Base-by-base conservation (phyloP, 1,284 basidiomycete genomes). In the Cryptococcus wingfieldii region DNA sequence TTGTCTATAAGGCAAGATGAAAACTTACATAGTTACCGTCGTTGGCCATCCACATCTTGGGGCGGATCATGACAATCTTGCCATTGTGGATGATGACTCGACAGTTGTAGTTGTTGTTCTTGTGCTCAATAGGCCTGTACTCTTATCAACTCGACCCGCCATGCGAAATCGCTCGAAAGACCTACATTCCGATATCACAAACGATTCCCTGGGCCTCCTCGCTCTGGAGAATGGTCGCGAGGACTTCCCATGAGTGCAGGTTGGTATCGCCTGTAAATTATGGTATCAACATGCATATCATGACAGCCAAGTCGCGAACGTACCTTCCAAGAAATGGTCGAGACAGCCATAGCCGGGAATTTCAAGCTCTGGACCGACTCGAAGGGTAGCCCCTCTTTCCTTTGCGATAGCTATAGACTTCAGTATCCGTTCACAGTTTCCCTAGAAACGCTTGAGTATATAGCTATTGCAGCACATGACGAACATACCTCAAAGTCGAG, bases 21-120 rank as follows among this genome's bases (percentile, higher is more conserved):
- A 8, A 41, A 46, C 61, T 62, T 58, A 77, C 76, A 74, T 98
- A 98, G 74, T 98, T 98, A 10, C 95, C 95, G 67, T 98, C 93
- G 70, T 98, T 98, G 3, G 95, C 95, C 58, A 98, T 82, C 95
- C 95, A 98, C 92, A 98, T 94, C 79, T 98, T 98, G 0, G 95
- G 96, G 12, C 96, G 84, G 65, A 98, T 97, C 64, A 96, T 83
- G 1, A 97, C 76, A 62, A 98, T 92, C 77, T 90, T 84, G 47
- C 84, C 82, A 75, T 95, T 82, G 70, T 92, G 82, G 41, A 95
- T 84, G 68, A 98, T 87, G 38, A 98, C 81, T 18, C 96, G 86
- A 74, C 93, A 97, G 72, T 98, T 98, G 80, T 98, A 98, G 59
- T 89, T 92, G 50, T 92, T 91, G 67, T 95, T 96, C 81, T 97